phyloP scores from a whole-genome alignment of 2,329 filamentous ascomycete genomes.

The Penicillium thymicola region DNA sequence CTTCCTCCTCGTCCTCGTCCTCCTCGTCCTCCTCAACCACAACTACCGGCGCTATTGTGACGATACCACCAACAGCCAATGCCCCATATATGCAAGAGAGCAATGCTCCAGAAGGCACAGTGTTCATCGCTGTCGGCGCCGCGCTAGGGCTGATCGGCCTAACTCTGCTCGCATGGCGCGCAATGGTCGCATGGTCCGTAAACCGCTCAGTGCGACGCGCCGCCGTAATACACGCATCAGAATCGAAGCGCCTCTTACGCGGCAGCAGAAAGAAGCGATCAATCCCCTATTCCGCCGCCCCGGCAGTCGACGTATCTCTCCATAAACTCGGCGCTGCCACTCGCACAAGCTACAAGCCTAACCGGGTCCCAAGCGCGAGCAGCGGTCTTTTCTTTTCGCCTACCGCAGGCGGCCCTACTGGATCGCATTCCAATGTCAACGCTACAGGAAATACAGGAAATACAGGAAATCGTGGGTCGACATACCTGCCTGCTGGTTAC shows the following conservation, averaged over 20 bases:
- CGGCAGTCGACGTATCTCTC: constrained; percentile 49
- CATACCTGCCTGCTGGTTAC: constrained; percentile 83
- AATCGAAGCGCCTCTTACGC: constrained; percentile 65
- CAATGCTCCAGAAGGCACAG: constrained; percentile 80
- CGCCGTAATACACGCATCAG: constrained; percentile 70
- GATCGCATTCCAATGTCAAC: constrained; percentile 48
- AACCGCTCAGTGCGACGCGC: constrained; percentile 87
- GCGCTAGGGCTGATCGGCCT: constrained; percentile 79
- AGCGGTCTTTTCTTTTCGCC: constrained; percentile 92
- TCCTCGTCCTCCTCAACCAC: constrained; percentile 54
- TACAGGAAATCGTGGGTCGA: constrained; percentile 62
- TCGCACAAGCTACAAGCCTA: constrained; percentile 39
- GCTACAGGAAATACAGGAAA: constrained; percentile 15
- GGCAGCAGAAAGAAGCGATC: constrained; percentile 41
- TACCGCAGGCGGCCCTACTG: constrained; percentile 62
- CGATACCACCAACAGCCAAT: constrained; percentile 75
- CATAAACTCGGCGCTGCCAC: constrained; percentile 46
- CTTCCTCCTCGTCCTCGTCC: constrained; percentile 40
- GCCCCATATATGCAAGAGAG: constrained; percentile 93
- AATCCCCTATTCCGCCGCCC: constrained; percentile 17
- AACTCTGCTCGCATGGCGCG: constrained; percentile 83
- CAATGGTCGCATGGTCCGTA: constrained; percentile 81
- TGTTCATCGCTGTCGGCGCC: constrained; percentile 93
- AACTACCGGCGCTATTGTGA: constrained; percentile 60
- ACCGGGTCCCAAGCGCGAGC: constrained; percentile 51